Evolutionary conservation across 352 stramenopile species (phyloP), one percentile per base, ranked within the genome.

Genomic region (Peronospora farinosa): DNA sequence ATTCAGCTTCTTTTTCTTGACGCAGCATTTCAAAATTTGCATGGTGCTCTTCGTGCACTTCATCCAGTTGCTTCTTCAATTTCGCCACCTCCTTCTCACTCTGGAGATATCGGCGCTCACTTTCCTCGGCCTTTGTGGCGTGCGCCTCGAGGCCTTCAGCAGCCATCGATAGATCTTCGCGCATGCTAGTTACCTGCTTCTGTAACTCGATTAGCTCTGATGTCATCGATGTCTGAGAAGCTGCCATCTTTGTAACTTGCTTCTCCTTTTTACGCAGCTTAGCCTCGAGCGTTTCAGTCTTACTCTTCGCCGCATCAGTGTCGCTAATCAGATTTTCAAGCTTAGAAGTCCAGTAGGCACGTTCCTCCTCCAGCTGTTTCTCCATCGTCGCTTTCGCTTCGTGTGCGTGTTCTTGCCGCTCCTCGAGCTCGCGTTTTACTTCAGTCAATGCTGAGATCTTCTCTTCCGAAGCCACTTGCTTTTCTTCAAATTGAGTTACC

Each of bases 121-220:
- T 84, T 16, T 75, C 48, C 43, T 89, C 72, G 0, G 72, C 73
- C 47, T 77, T 74, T 0, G 50, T 70, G 0, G 78, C 78, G 25
- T 89, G 78, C 1, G 72, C 76, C 53, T 92, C 76, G 2, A 93
- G 59, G 5, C 65, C 69, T 42, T 86, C 68, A 7, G 78, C 69
- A 33, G 78, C 76, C 72, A 85, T 84, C 4, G 69, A 55, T 31
- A 92, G 33, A 60, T 94, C 83, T 42, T 82, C 51, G 36, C 66
- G 58, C 73, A 89, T 85, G 2, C 60, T 60, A 13, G 55, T 50
- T 8, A 89, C 42, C 49, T 90, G 73, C 21, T 69, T 63, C 43
- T 90, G 67, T 9, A 93, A 51, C 30, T 77, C 65, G 58, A 86
- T 76, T 28, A 84, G 50, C 42, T 87, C 63, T 0, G 47, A 66